Evolutionary conservation across 371 early-diverging fungal genomes (phyloP), one percentile per base, ranked within the genome.

Genomic region (Mortierella sp.): DNA sequence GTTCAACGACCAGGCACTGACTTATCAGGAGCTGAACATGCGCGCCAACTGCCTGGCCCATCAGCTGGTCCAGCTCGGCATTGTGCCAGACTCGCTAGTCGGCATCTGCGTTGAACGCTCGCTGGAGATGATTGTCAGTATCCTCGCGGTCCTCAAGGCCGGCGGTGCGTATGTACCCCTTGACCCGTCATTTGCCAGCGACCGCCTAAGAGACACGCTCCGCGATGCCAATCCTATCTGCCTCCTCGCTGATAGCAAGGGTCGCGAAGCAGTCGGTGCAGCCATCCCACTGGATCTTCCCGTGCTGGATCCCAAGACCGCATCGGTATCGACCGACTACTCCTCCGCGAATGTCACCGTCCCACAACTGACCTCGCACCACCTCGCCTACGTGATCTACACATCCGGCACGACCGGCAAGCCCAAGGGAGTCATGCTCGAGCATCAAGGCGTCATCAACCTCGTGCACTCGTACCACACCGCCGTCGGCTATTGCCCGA

Each of bases 361-460:
- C 8, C 16, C 16, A 31, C 19, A 14, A 14, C 47, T 66, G 44
- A 31, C 48, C 5, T 43, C 65, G 5, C 4, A 31, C 14, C 45
- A 66, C 34, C 66, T 66, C 44, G 68, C 79, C 8, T 73, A 73
- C 47, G 73, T 86, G 52, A 66, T 86, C 34, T 89, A 80, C 77
- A 90, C 89, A 6, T 87, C 87, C 0, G 90, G 89, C n/a, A 81
- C 88, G 4, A 90, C 88, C 0, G 90, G 89, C 11, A 75, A 75
- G 37, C 89, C 89, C 14, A 89, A 89, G 65, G 89, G 88, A 14
- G 86, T 86, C 19, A 66, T 86, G 26, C 43, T 86, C 11, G 41
- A 61, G 5, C 89, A 89, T 64, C 24, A 37, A 26, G 73, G 65
- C 1, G 72, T 77, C 43, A 61, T 70, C 64, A 24, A 39, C 22